Evolutionary conservation across 169 alveolate species (phyloP), one percentile per base, ranked within the genome.

Genomic region (Cryptosporidium bovis): DNA sequence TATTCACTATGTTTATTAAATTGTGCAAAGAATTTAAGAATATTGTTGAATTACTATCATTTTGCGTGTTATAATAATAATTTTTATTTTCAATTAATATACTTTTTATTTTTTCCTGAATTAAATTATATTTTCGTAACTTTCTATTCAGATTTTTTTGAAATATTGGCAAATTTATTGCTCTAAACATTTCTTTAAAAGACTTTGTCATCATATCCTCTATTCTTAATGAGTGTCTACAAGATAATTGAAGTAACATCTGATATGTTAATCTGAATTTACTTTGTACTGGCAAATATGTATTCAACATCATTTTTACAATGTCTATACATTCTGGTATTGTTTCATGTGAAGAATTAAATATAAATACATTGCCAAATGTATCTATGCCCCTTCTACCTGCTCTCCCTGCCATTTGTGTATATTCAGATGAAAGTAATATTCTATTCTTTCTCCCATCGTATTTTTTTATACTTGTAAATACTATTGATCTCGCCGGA

Each of bases 391-490:
- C 99, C 91, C 99, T 95, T 82, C 99, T 95, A 20, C 99, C 99
- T 3, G 99, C 99, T 84, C 99, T 95, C 3, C 99, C 99, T 2
- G 99, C 96, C 99, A 98, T 98, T 93, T 94, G 97, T 10, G 99
- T 95, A 90, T 98, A 98, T 90, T 98, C 99, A n/a, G 99, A 94
- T 13, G 99, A 94, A 13, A 94, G 93, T 44, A 98, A 91, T 56
- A 93, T 91, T 53, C 98, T 94, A 31, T 92, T 82, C 40, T 93
- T 89, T 58, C 91, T 83, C 51, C 99, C 99, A 90, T 97, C 98
- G 82, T 91, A 98, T 84, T 97, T 97, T 84, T 93, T 91, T 15
- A 97, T 90, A 20, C 97, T 93, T 53, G 99, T 92, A 92, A 98
- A 98, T 24, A 98, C 95, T 6, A 98, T 99, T 24, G 99, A 96